Percentiles rank a stretch among this genome's conserved stretches.
These are phyloP conservation scores for Apiospora pterosperma DNA, from an alignment of 2,329 filamentous ascomycete genomes.

Conservation along the genomic window DNA sequence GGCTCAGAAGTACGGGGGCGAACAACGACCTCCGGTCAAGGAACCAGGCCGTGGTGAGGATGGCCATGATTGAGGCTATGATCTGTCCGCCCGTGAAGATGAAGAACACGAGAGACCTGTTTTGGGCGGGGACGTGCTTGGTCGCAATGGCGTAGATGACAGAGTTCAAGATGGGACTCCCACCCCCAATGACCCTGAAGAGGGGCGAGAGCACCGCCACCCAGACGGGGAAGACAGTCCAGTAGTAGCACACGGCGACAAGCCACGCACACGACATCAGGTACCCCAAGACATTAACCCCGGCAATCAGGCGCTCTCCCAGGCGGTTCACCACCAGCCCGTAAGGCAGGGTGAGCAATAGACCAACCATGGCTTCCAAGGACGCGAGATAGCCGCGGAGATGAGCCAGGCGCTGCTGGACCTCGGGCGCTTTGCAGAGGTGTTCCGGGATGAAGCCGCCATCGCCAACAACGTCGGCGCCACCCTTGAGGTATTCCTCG, in stretches of 20 bases:
- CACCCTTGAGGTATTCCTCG: background rate
- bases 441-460: conserved; percentile 3
- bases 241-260: background rate
- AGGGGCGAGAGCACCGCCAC: background rate
- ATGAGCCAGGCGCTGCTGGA: background rate
- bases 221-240: background rate
- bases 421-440: background rate
- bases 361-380: background rate
- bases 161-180: background rate
- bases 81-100: background rate
- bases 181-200: background rate
- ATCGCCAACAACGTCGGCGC: background rate
- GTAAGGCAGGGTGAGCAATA: background rate
- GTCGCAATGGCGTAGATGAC: background rate
- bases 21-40: background rate
- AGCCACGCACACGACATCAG: background rate
- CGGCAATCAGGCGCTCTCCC: background rate
- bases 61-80: background rate
- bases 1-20: background rate
- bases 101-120: background rate
- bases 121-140: background rate
- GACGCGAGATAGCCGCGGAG: conserved; percentile 1
- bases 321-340: background rate
- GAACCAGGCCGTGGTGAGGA: background rate
- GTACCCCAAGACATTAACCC: background rate